These are phyloP conservation scores for Condylostoma magnum DNA, from an alignment of 169 alveolate genomes.

Conservation along the genomic window DNA sequence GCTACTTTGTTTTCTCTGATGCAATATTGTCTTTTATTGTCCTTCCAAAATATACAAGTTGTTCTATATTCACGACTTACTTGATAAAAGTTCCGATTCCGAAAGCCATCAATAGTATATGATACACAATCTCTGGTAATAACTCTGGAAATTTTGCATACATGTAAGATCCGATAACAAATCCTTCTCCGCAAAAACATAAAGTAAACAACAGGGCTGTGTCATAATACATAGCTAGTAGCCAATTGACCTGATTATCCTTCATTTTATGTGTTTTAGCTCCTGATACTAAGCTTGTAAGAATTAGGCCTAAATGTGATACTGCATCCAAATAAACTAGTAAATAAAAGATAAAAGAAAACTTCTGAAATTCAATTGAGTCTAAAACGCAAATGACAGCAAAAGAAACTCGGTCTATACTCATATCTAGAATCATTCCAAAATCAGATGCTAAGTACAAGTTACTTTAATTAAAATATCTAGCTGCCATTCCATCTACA, in stretches of 20 bases:
- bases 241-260: constrained; percentile 9
- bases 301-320: constrained; percentile 1
- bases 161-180: neutral
- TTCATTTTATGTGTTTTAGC: neutral
- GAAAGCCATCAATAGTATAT: neutral
- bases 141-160: neutral
- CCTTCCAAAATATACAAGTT: too few relatives aligned
- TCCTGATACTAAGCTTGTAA: neutral
- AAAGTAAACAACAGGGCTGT: constrained; percentile 20
- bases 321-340: neutral
- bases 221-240: constrained; percentile 4
- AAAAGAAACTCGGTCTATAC: constrained; percentile 9
- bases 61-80: constrained; percentile 12
- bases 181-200: constrained; percentile 23
- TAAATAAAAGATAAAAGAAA: neutral
- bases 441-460: neutral
- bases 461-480: constrained; percentile 3
- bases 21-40: too few relatives aligned
- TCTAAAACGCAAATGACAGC: neutral
- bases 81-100: constrained; percentile 14
- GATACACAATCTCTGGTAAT: neutral
- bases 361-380: neutral
- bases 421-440: constrained; percentile 26
- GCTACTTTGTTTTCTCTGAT: too few relatives aligned
- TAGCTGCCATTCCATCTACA: constrained; percentile 27